Evolutionary conservation across 1,284 basidiomycete species (phyloP).

Genomic region (Tylopilus orsonianus): DNA sequence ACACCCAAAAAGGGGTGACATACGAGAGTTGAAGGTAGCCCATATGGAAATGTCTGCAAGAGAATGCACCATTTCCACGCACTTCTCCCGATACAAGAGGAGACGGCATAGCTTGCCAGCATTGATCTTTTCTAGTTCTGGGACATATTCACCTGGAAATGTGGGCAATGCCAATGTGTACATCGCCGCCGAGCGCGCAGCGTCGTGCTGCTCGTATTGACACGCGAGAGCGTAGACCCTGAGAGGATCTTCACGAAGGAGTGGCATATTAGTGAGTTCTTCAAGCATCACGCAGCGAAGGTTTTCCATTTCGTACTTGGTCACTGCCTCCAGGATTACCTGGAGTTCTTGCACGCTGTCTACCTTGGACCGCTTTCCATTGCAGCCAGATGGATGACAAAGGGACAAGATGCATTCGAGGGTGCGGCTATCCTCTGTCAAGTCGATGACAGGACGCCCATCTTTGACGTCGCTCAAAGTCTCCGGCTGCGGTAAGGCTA

Average conservation of each 20-base stretch:
- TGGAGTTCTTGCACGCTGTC: slow-evolving; percentile 2
- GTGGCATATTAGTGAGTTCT: background rate
- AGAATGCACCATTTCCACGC: background rate
- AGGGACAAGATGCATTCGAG: slow-evolving; percentile 29
- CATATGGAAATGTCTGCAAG: slow-evolving; percentile 9
- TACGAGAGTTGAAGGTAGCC: background rate
- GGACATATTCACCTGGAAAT: background rate
- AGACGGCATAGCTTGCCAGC: slow-evolving; percentile 11
- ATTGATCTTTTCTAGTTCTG: slow-evolving; percentile 19
- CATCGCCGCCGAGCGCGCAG: slow-evolving; percentile 13
- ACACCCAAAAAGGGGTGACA: slow-evolving; percentile 5
- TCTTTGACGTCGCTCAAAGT: background rate
- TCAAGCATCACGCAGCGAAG: background rate
- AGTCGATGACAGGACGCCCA: slow-evolving; percentile 18
- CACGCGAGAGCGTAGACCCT: slow-evolving; percentile 21
- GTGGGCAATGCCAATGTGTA: slow-evolving; percentile 8
- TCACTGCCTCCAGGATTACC: slow-evolving; percentile 10
- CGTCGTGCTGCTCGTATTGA: slow-evolving; percentile 2
- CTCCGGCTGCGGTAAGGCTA: slow-evolving; percentile 22
- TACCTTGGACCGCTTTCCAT: background rate
- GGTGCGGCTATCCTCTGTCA: slow-evolving; percentile 30
- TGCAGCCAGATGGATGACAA: slow-evolving; percentile 26
- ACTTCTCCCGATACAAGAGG: slow-evolving; percentile 15
- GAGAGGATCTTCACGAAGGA: slow-evolving; percentile 16
- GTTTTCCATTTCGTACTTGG: slow-evolving; percentile 26